Conservation (phyloP, 768 basidiomycete species). For the Cyclocybe cylindracea region DNA sequence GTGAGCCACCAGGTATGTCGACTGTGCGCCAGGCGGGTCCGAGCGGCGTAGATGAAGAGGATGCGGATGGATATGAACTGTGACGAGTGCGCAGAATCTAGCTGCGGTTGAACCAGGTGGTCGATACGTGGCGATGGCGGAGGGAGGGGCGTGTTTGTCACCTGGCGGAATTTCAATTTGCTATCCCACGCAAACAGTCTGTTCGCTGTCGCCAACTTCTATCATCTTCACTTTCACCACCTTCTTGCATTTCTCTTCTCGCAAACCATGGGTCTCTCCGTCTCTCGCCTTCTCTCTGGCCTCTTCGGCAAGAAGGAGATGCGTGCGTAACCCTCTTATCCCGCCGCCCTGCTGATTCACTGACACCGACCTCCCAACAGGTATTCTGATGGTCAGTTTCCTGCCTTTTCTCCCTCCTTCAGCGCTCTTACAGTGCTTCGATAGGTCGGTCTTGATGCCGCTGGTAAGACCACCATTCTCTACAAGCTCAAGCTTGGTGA, state of each 20-base stretch:
- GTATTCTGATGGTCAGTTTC: conserved; percentile 87
- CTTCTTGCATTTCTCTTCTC: conserved; percentile 30
- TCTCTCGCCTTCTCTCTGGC: conserved; percentile 74
- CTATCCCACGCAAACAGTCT: conserved; percentile 42
- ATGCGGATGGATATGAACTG: background rate
- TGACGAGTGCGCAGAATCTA: background rate
- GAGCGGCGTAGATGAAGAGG: background rate
- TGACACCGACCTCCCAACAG: conserved; percentile 46
- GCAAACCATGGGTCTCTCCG: conserved; percentile 72
- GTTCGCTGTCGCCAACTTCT: conserved; percentile 24
- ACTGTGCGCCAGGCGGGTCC: background rate
- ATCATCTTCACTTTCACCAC: conserved; percentile 32
- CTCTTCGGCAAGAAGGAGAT: conserved; percentile 99
- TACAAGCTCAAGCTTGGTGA: conserved; percentile 99
- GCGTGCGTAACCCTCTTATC: conserved; percentile 65
- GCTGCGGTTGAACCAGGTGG: conserved; percentile 8
- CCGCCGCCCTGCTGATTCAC: conserved; percentile 26
- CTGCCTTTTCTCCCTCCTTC: conserved; percentile 17
- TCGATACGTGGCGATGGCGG: conserved; percentile 22
- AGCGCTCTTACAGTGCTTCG: conserved; percentile 10
- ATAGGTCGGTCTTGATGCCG: conserved; percentile 98
- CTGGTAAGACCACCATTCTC: conserved; percentile 97
- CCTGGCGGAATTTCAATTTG: conserved; percentile 47
- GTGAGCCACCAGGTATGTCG: too few relatives aligned
- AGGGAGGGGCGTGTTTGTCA: conserved; percentile 25